Percentiles rank a stretch among this genome's conserved stretches.
These are phyloP conservation scores for Cylindrodendrum hubeiense DNA, from an alignment of 2,329 filamentous ascomycete genomes.

Conservation along the genomic window DNA sequence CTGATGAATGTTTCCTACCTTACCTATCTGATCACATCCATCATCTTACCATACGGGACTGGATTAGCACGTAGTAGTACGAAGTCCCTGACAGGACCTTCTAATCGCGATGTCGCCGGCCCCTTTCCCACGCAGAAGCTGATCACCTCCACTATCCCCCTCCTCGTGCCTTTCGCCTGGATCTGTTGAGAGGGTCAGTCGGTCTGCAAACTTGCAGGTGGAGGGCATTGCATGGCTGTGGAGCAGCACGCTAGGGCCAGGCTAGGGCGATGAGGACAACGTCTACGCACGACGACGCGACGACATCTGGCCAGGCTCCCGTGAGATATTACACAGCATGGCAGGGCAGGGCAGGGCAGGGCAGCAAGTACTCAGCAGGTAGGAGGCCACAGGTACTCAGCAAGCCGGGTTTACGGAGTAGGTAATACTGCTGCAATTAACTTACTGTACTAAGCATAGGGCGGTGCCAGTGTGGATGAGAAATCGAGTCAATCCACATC, in stretches of 20 bases:
- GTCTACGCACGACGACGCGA: slow-evolving; percentile 11
- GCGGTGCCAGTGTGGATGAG: not conserved
- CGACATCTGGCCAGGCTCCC: slow-evolving; percentile 5
- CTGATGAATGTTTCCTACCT: slow-evolving; percentile 7
- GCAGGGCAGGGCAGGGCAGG: not conserved
- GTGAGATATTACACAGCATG: not conserved
- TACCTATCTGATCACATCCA: slow-evolving; percentile 11
- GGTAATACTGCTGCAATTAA: not conserved
- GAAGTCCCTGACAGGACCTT: not conserved
- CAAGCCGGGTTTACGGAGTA: not conserved
- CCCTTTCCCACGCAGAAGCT: slow-evolving; percentile 24
- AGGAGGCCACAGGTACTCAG: not conserved
- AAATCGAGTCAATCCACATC: slow-evolving; percentile 1
- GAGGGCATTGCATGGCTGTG: slow-evolving; percentile 17
- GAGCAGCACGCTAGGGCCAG: slow-evolving; percentile 5
- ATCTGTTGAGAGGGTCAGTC: slow-evolving; percentile 8
- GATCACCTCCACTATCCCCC: not conserved
- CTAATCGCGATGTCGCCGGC: not conserved
- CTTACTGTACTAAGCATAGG: not conserved
- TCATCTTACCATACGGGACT: slow-evolving; percentile 7
- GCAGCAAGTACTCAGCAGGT: not conserved
- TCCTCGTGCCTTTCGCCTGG: not conserved
- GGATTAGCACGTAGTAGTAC: not conserved
- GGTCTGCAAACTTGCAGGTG: slow-evolving; percentile 8
- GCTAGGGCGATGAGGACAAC: not conserved